Evolutionary conservation across 768 basidiomycete genomes (phyloP).

Genomic region (Tricholoma furcatifolium): DNA sequence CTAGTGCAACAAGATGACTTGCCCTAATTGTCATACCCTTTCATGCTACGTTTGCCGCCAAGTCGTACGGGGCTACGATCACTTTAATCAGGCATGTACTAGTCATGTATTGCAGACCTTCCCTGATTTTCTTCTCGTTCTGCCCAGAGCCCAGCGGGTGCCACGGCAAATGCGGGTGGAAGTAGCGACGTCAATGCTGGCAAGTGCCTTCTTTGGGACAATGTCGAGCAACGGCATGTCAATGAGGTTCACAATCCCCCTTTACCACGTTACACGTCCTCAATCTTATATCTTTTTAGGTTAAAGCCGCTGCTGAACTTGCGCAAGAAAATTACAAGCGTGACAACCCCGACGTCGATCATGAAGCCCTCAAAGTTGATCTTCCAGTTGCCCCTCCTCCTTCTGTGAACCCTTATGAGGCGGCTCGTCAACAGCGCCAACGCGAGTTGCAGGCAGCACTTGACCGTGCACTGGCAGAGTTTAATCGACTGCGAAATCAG

Average conservation of each 20-base stretch:
- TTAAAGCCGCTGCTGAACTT: conserved; percentile 62
- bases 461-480: neutral
- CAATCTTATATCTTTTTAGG: conserved; percentile 40
- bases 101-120: conserved; percentile 31
- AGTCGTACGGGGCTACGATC: conserved; percentile 72
- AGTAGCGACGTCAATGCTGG: conserved; percentile 24
- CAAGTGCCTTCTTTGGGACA: conserved; percentile 71
- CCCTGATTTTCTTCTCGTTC: neutral
- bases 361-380: conserved; percentile 63
- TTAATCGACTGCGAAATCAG: neutral
- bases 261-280: neutral
- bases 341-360: conserved; percentile 62
- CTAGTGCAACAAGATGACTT: conserved; percentile 92
- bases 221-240: conserved; percentile 60
- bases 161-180: conserved; percentile 13
- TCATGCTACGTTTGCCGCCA: conserved; percentile 87
- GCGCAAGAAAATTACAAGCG: conserved; percentile 63
- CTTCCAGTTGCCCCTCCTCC: conserved; percentile 43
- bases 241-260: conserved; percentile 49
- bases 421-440: too few species aligned
- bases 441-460: too few species aligned
- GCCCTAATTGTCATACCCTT: conserved; percentile 65
- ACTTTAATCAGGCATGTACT: conserved; percentile 43
- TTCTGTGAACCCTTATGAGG: neutral
- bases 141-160: neutral